These are phyloP conservation scores for Gaertneriomyces semiglobifer DNA, from an alignment of 192 early-diverging fungal genomes.

Conservation along the genomic window DNA sequence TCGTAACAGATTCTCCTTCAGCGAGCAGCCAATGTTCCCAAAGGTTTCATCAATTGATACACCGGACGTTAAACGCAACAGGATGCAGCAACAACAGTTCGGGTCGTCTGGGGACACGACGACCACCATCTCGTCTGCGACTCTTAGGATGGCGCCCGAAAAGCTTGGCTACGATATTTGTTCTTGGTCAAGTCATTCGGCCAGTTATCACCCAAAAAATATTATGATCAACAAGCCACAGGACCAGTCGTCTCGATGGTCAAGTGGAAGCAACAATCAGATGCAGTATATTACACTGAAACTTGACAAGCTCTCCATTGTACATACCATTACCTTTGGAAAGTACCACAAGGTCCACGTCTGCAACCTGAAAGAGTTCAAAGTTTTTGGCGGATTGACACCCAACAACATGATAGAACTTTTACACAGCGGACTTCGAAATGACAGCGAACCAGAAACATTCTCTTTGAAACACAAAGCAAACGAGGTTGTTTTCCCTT, in stretches of 20 bases:
- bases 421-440: constrained; percentile 57
- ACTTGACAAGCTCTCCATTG: constrained; percentile 78
- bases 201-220: constrained; percentile 80
- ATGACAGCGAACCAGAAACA: constrained; percentile 76
- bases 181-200: constrained; percentile 77
- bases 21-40: no score
- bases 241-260: constrained; percentile 92
- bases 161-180: constrained; percentile 36
- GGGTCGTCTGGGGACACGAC: no score
- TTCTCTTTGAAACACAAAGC: constrained; percentile 77
- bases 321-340: constrained; percentile 89
- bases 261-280: constrained; percentile 80
- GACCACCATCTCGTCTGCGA: no score
- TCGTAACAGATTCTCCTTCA: no score
- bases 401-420: constrained; percentile 86
- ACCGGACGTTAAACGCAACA: no score
- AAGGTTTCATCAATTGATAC: no score
- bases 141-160: constrained; percentile 18
- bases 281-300: constrained; percentile 88
- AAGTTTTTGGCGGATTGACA: constrained; percentile 82
- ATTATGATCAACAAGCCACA: constrained; percentile 77
- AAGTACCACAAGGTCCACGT: constrained; percentile 92
- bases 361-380: constrained; percentile 97
- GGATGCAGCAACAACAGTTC: no score
- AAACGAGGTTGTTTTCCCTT: constrained; percentile 75